phyloP scores from a whole-genome alignment of 2,329 filamentous ascomycete genomes.

The Talaromyces sp. region DNA sequence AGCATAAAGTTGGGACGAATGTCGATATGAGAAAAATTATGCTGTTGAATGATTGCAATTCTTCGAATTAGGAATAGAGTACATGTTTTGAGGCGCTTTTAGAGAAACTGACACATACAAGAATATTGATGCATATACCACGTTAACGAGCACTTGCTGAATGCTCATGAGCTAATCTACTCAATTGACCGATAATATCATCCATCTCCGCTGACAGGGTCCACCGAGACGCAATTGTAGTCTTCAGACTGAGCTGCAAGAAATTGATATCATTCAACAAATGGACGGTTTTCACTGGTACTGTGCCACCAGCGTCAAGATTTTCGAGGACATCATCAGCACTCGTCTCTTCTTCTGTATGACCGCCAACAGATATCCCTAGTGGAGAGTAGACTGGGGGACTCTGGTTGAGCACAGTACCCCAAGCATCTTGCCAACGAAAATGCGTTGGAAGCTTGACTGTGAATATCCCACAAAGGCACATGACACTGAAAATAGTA shows the following conservation, averaged over 20 bases:
- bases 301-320: background rate
- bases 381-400: background rate
- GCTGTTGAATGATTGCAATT: background rate
- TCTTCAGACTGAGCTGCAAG: background rate
- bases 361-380: background rate
- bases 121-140: background rate
- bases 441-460: background rate
- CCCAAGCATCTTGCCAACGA: background rate
- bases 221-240: background rate
- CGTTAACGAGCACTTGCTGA: background rate
- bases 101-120: background rate
- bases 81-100: background rate
- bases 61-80: background rate
- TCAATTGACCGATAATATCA: background rate
- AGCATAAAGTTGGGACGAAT: background rate
- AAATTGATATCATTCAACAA: background rate
- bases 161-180: background rate
- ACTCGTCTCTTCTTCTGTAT: background rate
- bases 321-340: background rate
- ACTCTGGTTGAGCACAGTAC: background rate
- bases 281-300: background rate
- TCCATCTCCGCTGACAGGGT: background rate
- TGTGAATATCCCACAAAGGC: background rate
- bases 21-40: background rate
- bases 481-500: background rate